Percentiles rank a stretch among this genome's conserved stretches.
These are phyloP conservation scores for Botryotinia narcissicola DNA, from an alignment of 2,329 filamentous ascomycete genomes.

Conservation along the genomic window DNA sequence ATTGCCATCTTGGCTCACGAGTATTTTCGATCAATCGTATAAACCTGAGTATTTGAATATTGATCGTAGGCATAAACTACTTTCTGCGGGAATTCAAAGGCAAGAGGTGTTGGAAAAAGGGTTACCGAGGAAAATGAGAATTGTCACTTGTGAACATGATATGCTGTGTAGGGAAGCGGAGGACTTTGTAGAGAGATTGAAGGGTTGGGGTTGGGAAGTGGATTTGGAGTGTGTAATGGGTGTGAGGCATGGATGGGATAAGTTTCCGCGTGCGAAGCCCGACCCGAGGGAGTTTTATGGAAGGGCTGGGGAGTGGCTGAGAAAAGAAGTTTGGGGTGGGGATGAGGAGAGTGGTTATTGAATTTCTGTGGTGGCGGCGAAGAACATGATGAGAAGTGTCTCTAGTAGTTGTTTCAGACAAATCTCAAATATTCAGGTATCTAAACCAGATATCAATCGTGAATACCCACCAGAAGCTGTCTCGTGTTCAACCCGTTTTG, in stretches of 20 bases:
- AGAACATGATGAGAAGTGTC: background rate
- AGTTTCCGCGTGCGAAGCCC: conserved; percentile 17
- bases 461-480: background rate
- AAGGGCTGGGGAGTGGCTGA: conserved; percentile 11
- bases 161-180: conserved; percentile 29
- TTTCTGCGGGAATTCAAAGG: conserved; percentile 25
- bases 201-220: conserved; percentile 27
- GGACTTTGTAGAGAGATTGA: conserved; percentile 28
- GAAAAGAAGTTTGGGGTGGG: conserved; percentile 8
- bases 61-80: conserved; percentile 16
- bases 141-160: conserved; percentile 33
- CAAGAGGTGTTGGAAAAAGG: conserved; percentile 26
- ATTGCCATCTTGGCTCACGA: conserved; percentile 8
- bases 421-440: background rate
- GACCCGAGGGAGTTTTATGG: conserved; percentile 17
- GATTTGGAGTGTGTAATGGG: conserved; percentile 28
- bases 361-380: background rate
- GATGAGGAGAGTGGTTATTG: background rate
- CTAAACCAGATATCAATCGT: background rate
- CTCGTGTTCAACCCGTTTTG: background rate
- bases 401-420: background rate
- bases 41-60: conserved; percentile 20
- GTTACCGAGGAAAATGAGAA: conserved; percentile 27
- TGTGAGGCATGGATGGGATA: conserved; percentile 33
- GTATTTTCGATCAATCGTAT: conserved; percentile 27